Evolutionary conservation across 2,329 filamentous ascomycete genomes (phyloP), one percentile per base, ranked within the genome.

Genomic region (Paraphoma sp.): DNA sequence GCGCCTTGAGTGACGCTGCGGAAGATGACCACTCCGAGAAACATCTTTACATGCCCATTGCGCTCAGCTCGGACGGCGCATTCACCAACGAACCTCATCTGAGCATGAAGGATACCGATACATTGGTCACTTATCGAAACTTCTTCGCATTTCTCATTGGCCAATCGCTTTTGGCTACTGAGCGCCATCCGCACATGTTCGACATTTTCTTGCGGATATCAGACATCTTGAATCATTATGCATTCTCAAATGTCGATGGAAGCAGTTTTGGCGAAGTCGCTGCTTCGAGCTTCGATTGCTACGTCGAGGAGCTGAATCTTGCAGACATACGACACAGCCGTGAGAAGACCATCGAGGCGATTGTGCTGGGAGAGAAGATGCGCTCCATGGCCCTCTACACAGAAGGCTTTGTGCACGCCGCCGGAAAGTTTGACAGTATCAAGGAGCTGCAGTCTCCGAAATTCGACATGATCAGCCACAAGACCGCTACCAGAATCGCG

Each of bases 341-440:
- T 28, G 92, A 97, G 71, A 96, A 95, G 82, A 97, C 91, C 0
- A 83, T 98, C 23, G 92, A 98, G 76, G 91, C 89, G 0, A 84
- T 98, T 45, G 84, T 98, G n/a, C 81, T 99, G 10, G 93, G 91
- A 53, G 94, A 99, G 78, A 86, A 86, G 38, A 91, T 98, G 87
- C 88, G 89, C 55, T 96, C 86, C 46, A 86, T 89, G 68, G 84
- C 88, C 7, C 83, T 99, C 2, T 98, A 96, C 78, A 92, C 91
- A 56, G 93, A 97, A 76, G 92, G 92, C 0, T 98, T 97, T 70
- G 88, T 93, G 5, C 95, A 98, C 75, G 92, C 89, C 0, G 92
- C 91, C 9, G 95, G 94, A 48, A 96, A 95, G 76, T 92, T 85
- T 60, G 82, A 94, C 56, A 85, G 91, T 17, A 83, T 92, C 31